Base-by-base conservation (phyloP, 2,329 filamentous ascomycete species). In the Fusarium buxicola region DNA sequence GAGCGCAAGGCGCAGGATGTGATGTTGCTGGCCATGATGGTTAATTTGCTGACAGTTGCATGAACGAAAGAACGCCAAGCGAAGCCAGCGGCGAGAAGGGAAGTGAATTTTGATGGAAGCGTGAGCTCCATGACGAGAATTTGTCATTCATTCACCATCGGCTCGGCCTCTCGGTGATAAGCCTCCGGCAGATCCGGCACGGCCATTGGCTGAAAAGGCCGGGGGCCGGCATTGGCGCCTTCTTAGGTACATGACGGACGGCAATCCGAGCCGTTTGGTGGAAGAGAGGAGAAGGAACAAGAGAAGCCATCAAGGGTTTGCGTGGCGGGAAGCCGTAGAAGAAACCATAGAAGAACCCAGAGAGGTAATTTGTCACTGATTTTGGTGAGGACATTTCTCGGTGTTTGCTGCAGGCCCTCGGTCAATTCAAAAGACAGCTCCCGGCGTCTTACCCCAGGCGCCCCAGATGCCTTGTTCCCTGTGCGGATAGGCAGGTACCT, bases 1-100 rank as follows among this genome's bases (percentile, higher is more conserved):
- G 93, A 91, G 81, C 91, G 89, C 78, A 92, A 81, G 71, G 88
- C 86, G 73, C 84, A 84, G 59, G 90, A 88, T 77, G 89, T 84
- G 75, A 88, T 77, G 73, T 81, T 87, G 74, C 81, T 86, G 69
- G 86, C 83, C 89, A 91, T 91, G 70, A 46, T 69, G 61, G 30
- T 69, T 40, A 46, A 52, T 57, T 53, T 63, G 59, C 55, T 68
- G 59, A 59, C 55, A 48, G 66, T 61, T 69, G 57, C 69, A 69
- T 61, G 52, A 36, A 67, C 57, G 56, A 68, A 48, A 49, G 50
- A 56, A 54, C 51, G 54, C 57, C 63, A 25, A 67, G 57, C 64
- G 40, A 58, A 58, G 50, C 45, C 58, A 65, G 62, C 56, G 49
- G 53, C 48, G 39, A 39, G 53, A 58, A 58, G 50, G 49, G 46